Evolutionary conservation across 129 eudicot genomes (phyloP).

Genomic region (Pseudognaphalium luteoalbum): DNA sequence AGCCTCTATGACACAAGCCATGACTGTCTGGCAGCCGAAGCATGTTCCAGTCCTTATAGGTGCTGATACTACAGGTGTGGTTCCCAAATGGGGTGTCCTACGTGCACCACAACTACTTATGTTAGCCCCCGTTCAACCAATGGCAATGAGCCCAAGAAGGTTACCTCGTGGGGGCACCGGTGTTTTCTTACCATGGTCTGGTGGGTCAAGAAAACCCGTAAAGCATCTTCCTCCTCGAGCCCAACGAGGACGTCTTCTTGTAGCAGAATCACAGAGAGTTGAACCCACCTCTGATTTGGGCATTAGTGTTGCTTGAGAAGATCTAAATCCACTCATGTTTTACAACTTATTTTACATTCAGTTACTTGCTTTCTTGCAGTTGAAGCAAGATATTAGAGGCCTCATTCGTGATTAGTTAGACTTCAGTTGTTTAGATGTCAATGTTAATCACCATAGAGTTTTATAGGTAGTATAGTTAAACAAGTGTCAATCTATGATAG

Average conservation of each 20-base stretch:
- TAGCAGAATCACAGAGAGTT: conserved; percentile 48
- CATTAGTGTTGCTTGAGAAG: conserved; percentile 40
- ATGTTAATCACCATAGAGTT: conserved; percentile 6
- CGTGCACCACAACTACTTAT: conserved; percentile 69
- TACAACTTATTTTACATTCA: neutral
- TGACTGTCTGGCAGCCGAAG: conserved; percentile 86
- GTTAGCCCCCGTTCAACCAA: conserved; percentile 75
- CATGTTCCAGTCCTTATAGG: conserved; percentile 41
- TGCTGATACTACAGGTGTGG: conserved; percentile 37
- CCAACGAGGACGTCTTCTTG: conserved; percentile 75
- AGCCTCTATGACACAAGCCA: conserved; percentile 33
- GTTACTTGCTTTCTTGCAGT: conserved; percentile 14
- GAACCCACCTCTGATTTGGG: conserved; percentile 67
- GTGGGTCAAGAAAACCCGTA: conserved; percentile 59
- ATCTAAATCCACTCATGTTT: conserved; percentile 6
- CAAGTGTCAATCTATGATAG: conserved; percentile 27
- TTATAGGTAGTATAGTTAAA: conserved; percentile 19
- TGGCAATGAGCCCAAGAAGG: conserved; percentile 64
- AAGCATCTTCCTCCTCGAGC: conserved; percentile 98
- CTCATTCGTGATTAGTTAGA: conserved; percentile 20
- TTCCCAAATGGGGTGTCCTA: conserved; percentile 74
- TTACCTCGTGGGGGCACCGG: conserved; percentile 90
- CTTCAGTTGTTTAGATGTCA: conserved; percentile 22
- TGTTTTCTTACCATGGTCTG: conserved; percentile 93
- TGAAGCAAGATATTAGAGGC: conserved; percentile 15